Evolutionary conservation across 139 green algal species (phyloP).

Genomic region (Coccomyxa sp.): DNA sequence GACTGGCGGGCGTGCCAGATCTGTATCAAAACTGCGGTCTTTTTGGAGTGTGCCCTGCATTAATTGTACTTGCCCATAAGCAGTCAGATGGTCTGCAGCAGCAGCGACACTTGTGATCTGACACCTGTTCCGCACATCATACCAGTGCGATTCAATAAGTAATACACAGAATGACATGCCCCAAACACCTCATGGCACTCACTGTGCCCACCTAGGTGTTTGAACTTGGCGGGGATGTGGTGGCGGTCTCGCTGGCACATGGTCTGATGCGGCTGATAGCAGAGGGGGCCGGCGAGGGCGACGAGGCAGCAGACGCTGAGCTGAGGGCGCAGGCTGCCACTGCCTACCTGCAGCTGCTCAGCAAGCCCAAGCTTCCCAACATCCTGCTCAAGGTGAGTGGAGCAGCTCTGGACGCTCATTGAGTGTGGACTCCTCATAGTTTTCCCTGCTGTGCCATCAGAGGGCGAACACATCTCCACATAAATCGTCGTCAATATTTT

Average conservation of each 20-base stretch:
- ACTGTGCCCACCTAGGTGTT: slow-evolving; percentile 51
- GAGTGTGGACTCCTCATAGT: slow-evolving; percentile 16
- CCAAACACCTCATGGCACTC: too few relatives aligned
- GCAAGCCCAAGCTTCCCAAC: slow-evolving; percentile 63
- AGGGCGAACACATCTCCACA: too few relatives aligned
- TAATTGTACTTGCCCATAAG: too few relatives aligned
- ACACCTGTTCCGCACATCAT: too few relatives aligned
- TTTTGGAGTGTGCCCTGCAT: neutral
- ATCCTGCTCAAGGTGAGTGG: slow-evolving; percentile 55
- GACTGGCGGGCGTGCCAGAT: neutral
- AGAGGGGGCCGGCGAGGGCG: slow-evolving; percentile 63
- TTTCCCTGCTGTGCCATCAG: too few relatives aligned
- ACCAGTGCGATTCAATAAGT: too few relatives aligned
- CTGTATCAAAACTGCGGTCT: neutral
- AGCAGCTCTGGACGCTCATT: slow-evolving; percentile 6
- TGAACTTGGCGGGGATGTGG: slow-evolving; percentile 76
- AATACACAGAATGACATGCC: too few relatives aligned
- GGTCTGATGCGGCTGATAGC: slow-evolving; percentile 83
- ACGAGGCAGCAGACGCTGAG: slow-evolving; percentile 33
- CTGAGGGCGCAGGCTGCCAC: slow-evolving; percentile 44
- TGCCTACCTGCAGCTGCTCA: slow-evolving; percentile 62
- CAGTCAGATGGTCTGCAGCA: too few relatives aligned
- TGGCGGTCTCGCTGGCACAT: slow-evolving; percentile 64
- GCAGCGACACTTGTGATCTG: too few relatives aligned
- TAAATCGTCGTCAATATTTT: too few relatives aligned